Conservation (phyloP, 331 rosid species). For the Erythrophleum ivorense region DNA sequence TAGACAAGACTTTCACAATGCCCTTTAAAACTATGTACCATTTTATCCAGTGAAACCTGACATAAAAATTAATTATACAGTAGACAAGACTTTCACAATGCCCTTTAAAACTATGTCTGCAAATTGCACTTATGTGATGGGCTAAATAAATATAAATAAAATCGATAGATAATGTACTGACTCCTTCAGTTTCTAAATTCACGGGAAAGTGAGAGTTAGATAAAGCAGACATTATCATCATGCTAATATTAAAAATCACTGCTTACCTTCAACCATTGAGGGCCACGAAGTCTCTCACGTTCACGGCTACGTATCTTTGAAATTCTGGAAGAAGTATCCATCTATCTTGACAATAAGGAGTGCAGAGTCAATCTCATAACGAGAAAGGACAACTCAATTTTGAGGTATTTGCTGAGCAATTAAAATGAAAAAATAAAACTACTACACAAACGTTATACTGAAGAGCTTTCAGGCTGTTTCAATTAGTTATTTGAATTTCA, state of each 20-base stretch:
- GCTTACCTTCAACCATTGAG: constrained; percentile 95
- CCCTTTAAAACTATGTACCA: too few species aligned
- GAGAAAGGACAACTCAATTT: constrained; percentile 14
- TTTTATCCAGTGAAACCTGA: too few species aligned
- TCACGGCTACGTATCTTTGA: constrained; percentile 89
- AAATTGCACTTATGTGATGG: constrained; percentile 8
- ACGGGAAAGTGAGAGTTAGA: constrained; percentile 20
- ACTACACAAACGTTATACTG: not conserved
- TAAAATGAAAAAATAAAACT: not conserved
- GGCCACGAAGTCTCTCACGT: constrained; percentile 94
- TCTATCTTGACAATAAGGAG: constrained; percentile 70
- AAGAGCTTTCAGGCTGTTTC: not conserved
- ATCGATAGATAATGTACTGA: not conserved
- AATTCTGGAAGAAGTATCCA: constrained; percentile 95
- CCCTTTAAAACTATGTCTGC: not conserved
- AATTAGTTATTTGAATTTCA: not conserved
- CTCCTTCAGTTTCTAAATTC: constrained; percentile 23
- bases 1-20: too few species aligned
- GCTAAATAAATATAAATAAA: constrained; percentile 18
- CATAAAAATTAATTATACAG: constrained; percentile 21
- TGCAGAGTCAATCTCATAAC: constrained; percentile 28
- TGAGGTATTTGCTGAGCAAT: not conserved
- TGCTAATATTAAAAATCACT: constrained; percentile 11
- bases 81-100: constrained; percentile 18
- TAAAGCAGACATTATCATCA: not conserved